Evolutionary conservation across 2,329 filamentous ascomycete genomes (phyloP).

Genomic region (Didymella segeticola): DNA sequence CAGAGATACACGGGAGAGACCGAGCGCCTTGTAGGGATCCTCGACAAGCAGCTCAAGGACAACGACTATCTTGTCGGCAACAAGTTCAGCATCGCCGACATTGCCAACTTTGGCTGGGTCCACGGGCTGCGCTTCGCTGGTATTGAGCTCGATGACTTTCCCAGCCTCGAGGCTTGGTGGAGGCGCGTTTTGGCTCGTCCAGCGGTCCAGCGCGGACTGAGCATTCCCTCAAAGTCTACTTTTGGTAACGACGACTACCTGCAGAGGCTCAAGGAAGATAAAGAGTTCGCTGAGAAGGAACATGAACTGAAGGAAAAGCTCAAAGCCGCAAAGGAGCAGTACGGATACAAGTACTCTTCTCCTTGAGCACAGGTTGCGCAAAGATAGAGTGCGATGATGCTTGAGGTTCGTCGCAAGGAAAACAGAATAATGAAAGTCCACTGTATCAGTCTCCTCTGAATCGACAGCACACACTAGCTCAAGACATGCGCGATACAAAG

Average conservation of each 20-base stretch:
- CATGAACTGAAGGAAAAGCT: constrained; percentile 46
- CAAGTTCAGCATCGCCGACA: constrained; percentile 57
- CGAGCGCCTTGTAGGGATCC: constrained; percentile 55
- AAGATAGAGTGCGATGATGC: too few species aligned
- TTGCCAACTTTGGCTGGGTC: constrained; percentile 55
- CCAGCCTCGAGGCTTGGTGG: constrained; percentile 55
- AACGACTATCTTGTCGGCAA: constrained; percentile 55
- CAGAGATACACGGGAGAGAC: constrained; percentile 57
- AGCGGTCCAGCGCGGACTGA: constrained; percentile 51
- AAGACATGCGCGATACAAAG: too few species aligned
- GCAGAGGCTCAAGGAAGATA: constrained; percentile 54
- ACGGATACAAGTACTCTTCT: constrained; percentile 54
- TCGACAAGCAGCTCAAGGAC: constrained; percentile 51
- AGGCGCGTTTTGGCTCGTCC: constrained; percentile 51
- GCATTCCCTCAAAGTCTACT: constrained; percentile 45
- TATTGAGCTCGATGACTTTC: constrained; percentile 51
- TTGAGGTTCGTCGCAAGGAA: not conserved
- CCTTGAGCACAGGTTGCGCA: constrained; percentile 34
- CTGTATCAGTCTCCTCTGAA: too few species aligned
- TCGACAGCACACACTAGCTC: not conserved
- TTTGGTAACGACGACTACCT: constrained; percentile 53
- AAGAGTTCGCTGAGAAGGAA: constrained; percentile 57
- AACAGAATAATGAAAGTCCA: too few species aligned
- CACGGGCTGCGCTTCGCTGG: constrained; percentile 51
- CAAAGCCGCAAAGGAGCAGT: constrained; percentile 54